Evolutionary conservation across 805 yeast species (phyloP), one percentile per base, ranked within the genome.

Genomic region (Dipodascopsis uninucleata): DNA sequence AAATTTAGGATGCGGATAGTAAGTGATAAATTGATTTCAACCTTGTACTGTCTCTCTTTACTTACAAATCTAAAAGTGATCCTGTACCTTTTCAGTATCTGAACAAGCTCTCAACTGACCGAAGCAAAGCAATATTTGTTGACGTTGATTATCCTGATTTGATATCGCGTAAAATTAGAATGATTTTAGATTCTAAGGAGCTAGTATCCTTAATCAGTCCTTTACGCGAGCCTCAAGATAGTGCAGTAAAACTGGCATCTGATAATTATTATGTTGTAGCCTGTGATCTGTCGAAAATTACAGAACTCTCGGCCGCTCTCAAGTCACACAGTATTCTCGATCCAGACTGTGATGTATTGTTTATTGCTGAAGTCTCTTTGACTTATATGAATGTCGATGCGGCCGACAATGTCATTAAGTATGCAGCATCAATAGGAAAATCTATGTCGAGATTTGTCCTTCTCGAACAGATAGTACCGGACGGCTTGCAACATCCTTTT

Each of bases 81-180:
- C 82, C 83, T 1, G 57, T 77, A 35, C 79, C 83, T 1, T 79
- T 78, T 46, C 76, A 76, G 49, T 57, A 71, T 28, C 58, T 78
- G 22, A 71, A 71, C 39, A 52, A 57, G n/a, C 29, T 47, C 0
- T 18, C 40, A 2, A 43, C 44, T 62, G 64, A 33, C 42, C 44
- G 12, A 55, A 60, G 61, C 28, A 63, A 62, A n/a, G 60, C 78
- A 5, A 61, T 68, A 1, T 85, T 83, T 58, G 63, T 81, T 7
- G 95, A 85, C 65, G 73, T 84, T 26, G 95, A 85, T 61, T 85
- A 82, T 57, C 82, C 86, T 0, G 89, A 80, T 31, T 65, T 85
- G 33, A 76, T 85, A 32, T 55, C 62, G 18, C 72, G 71, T 39
- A 85, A 85, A 60, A 67, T 72, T 16, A 58, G 61, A 20, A 73